Evolutionary conservation across 257 asterid species (phyloP), one percentile per base, ranked within the genome.

Genomic region (Solanum neorickii): DNA sequence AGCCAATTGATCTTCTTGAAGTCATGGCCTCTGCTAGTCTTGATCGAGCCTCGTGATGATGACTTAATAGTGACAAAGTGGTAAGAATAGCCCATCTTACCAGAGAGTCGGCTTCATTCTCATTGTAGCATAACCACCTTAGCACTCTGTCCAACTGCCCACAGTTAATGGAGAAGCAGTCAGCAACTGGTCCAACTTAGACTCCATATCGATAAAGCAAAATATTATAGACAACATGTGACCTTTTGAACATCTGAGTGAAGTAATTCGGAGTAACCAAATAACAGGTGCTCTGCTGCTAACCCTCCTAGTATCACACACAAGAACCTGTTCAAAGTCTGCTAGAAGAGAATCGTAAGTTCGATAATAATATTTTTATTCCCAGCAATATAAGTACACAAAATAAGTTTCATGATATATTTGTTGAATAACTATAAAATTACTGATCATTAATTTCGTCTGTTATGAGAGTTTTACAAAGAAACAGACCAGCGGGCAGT

Each of bases 241-340:
- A 93, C 98, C 97, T 94, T 93, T 88, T 89, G 87, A 80, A 92
- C 97, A 90, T 94, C 98, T 0, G 96, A 92, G 89, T 95, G 96
- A 60, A 92, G 91, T 47, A 92, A 91, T 88, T 92, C 95, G 2
- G 97, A 92, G 95, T 92, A 92, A 35, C 98, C 98, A 60, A 91
- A 93, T 49, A 66, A 23, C 52, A 95, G 90, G 88, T 93, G 94
- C 83, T 95, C 98, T 65, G 94, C 93, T 14, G 90, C 90, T 91
- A 94, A 70, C n/a, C 98, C 97, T 84, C 95, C 97, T 27, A 94
- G 93, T 86, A 91, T 72, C 46, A 94, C 94, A 25, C 95, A 88
- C 12, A 91, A 31, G 85, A 94, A 94, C 68, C 83, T 92, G 68
- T 86, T 87, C 12, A 93, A 86, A 37, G 88, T 88, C 98, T 95